Percentiles rank a stretch among this genome's conserved stretches.
Conservation (phyloP, 192 early-diverging fungal species). For the Phycomyces blakesleeanus region DNA sequence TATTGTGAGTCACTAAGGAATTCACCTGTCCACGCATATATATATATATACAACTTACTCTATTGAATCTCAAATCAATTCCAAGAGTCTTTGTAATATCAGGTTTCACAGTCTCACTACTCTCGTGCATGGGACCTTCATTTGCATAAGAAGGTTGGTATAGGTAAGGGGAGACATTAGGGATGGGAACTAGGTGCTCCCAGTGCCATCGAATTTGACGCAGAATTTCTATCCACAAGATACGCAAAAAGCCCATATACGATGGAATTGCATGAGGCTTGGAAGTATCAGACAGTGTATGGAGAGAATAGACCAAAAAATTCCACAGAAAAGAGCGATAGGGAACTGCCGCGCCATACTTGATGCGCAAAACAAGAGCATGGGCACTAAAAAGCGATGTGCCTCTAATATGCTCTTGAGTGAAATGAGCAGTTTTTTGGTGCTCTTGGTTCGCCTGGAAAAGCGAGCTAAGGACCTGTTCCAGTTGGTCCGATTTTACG, state of each 20-base stretch:
- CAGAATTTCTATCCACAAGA: constrained; percentile 64
- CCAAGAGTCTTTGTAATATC: constrained; percentile 27
- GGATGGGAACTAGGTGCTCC: constrained; percentile 55
- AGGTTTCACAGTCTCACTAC: constrained; percentile 12
- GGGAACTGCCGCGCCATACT: constrained; percentile 41
- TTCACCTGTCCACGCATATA: neutral
- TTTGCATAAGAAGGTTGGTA: neutral
- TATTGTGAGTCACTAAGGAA: neutral
- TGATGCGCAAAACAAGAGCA: constrained; percentile 40
- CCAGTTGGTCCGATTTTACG: constrained; percentile 40
- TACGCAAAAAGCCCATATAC: constrained; percentile 60
- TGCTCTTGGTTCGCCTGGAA: constrained; percentile 24
- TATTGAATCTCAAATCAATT: constrained; percentile 63
- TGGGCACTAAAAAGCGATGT: constrained; percentile 29
- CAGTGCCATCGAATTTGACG: constrained; percentile 58
- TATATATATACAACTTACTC: constrained; percentile 25
- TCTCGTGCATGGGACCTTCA: neutral
- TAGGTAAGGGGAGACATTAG: constrained; percentile 36
- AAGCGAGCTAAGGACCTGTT: constrained; percentile 38
- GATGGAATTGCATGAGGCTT: constrained; percentile 13
- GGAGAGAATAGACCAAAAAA: constrained; percentile 41
- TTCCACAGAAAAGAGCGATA: constrained; percentile 55
- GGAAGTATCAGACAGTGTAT: constrained; percentile 39
- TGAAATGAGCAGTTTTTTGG: neutral
- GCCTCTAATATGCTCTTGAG: neutral